A percentile compares a stretch with the other conserved stretches of the same genome.
These are phyloP conservation scores for Colletotrichum godetiae DNA, from an alignment of 2,329 filamentous ascomycete genomes.

Conservation along the genomic window DNA sequence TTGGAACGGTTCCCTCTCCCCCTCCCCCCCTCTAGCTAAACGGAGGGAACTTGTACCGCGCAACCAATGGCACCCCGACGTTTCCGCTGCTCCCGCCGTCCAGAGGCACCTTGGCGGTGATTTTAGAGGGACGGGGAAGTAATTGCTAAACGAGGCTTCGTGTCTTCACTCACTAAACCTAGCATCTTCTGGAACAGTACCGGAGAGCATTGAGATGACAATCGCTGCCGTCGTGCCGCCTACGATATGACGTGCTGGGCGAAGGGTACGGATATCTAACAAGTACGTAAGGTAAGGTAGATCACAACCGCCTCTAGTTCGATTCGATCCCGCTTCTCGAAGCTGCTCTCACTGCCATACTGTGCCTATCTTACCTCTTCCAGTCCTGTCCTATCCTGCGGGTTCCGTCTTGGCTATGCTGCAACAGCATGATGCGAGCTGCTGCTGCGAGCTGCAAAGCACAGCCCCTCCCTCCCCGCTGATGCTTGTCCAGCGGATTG, in stretches of 20 bases:
- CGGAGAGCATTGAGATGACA: neutral
- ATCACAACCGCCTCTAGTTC: neutral
- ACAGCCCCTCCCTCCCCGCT: constrained; percentile 28
- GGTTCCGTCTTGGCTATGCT: constrained; percentile 13
- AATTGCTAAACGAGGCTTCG: neutral
- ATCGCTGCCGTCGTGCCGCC: neutral
- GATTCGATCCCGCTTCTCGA: constrained; percentile 8
- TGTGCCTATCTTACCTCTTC: neutral
- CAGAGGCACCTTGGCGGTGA: neutral
- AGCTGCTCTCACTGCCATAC: neutral
- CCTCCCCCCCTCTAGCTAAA: neutral
- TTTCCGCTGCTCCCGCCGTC: constrained; percentile 3
- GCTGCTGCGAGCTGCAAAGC: constrained; percentile 7
- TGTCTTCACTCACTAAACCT: neutral
- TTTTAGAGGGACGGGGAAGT: neutral
- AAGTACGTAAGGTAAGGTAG: neutral
- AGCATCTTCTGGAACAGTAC: neutral
- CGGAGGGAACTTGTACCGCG: neutral
- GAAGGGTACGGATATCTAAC: neutral
- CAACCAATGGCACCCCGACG: constrained; percentile 2
- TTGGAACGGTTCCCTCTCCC: neutral
- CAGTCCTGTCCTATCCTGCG: constrained; percentile 3
- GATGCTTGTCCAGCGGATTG: constrained; percentile 3
- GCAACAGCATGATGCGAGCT: constrained; percentile 17
- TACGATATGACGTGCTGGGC: neutral